Evolutionary conservation across 225 moss, liverwort and hornwort genomes (phyloP).

Genomic region (Polytrichum formosum): DNA sequence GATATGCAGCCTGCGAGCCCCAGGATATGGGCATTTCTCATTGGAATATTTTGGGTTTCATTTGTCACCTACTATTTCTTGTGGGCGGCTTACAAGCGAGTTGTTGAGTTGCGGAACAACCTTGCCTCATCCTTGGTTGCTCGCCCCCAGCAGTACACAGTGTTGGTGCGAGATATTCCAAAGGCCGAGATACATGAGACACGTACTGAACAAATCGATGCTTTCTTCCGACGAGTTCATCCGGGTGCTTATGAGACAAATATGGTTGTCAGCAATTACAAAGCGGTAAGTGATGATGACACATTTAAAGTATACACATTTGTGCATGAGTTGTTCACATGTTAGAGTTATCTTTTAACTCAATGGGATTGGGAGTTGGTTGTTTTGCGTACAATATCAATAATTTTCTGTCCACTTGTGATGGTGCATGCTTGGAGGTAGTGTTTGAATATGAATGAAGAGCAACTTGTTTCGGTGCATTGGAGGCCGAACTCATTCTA

Average conservation of each 20-base stretch:
- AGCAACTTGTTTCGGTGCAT: too few species aligned
- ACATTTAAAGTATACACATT: not conserved
- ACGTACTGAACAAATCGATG: conserved; percentile 49
- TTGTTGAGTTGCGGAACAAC: conserved; percentile 47
- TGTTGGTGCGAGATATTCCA: conserved; percentile 79
- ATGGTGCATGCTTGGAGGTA: too few species aligned
- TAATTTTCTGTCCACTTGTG: not conserved
- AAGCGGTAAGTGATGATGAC: conserved; percentile 27
- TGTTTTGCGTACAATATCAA: not conserved
- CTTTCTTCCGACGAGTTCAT: conserved; percentile 59
- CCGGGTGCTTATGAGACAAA: conserved; percentile 58
- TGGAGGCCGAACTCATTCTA: too few species aligned
- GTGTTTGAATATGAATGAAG: too few species aligned
- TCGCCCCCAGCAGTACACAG: conserved; percentile 70
- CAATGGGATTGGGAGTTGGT: not conserved
- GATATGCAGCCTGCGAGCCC: conserved; percentile 40
- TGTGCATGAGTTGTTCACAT: not conserved
- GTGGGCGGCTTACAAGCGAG: conserved; percentile 52
- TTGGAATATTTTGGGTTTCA: conserved; percentile 63
- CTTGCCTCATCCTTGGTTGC: conserved; percentile 30
- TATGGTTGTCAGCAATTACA: conserved; percentile 29
- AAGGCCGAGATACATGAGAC: conserved; percentile 45
- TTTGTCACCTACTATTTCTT: conserved; percentile 68
- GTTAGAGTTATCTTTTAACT: not conserved
- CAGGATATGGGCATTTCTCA: conserved; percentile 72